phyloP scores from a whole-genome alignment of 257 asterid species.

The Lantana camara region DNA sequence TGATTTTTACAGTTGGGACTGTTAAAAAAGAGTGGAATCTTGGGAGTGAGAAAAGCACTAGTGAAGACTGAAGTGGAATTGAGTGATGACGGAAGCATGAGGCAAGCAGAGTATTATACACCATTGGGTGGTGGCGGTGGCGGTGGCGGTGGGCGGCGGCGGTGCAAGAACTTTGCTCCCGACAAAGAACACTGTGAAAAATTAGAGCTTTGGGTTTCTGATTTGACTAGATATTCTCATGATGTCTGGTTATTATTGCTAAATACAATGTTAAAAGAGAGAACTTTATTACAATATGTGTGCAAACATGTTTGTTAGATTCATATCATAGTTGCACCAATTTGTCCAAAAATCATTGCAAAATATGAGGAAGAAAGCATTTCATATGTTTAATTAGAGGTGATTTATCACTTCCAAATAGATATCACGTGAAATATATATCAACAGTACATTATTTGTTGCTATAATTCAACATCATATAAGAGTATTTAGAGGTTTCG shows the following conservation, averaged over 20 bases:
- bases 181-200: slow-evolving; percentile 54
- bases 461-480: too few relatives aligned
- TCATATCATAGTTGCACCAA: too few relatives aligned
- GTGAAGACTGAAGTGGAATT: slow-evolving; percentile 23
- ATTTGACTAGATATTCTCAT: slow-evolving; percentile 33
- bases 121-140: slow-evolving; percentile 11
- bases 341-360: too few relatives aligned
- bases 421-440: too few relatives aligned
- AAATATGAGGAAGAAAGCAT: too few relatives aligned
- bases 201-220: slow-evolving; percentile 37
- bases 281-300: too few relatives aligned
- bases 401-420: too few relatives aligned
- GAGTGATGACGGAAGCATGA: slow-evolving; percentile 47
- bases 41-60: not conserved
- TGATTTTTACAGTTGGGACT: slow-evolving; percentile 20
- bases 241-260: not conserved
- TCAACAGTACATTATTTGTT: too few relatives aligned
- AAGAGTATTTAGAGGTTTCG: too few relatives aligned
- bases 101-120: slow-evolving; percentile 25
- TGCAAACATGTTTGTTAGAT: too few relatives aligned
- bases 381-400: too few relatives aligned
- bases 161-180: slow-evolving; percentile 36
- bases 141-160: not conserved
- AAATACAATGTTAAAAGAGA: not conserved
- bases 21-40: not conserved